Conservation (phyloP, 306 rosid species). For the Adenanthera pavonina region DNA sequence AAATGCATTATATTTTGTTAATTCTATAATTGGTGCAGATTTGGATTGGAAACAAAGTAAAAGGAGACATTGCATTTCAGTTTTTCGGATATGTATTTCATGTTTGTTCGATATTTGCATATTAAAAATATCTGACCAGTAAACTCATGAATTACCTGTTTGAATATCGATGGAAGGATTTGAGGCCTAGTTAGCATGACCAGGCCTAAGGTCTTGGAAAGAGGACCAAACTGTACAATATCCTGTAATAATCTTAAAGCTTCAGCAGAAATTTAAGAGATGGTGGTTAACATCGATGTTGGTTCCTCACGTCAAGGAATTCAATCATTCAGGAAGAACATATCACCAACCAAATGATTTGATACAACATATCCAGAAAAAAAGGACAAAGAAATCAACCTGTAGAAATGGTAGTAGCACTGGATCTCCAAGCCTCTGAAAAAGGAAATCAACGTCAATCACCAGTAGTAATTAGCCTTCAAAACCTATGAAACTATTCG, state of each 20-base stretch:
- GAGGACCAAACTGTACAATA: slow-evolving; percentile 93
- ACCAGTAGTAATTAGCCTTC: not conserved
- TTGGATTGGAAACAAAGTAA: not conserved
- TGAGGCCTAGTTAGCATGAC: slow-evolving; percentile 89
- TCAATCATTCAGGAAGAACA: slow-evolving; percentile 23
- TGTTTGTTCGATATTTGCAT: not conserved
- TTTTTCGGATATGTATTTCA: not conserved
- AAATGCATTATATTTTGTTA: too few relatives aligned
- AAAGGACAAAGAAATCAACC: slow-evolving; percentile 47
- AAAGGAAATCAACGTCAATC: not conserved
- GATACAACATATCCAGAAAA: slow-evolving; percentile 1
- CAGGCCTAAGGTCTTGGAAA: slow-evolving; percentile 86
- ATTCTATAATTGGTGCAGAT: too few relatives aligned
- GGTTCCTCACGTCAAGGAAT: slow-evolving; percentile 23
- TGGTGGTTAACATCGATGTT: slow-evolving; percentile 5
- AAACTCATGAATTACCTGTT: slow-evolving; percentile 67
- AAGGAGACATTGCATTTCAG: not conserved
- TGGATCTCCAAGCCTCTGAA: slow-evolving; percentile 93
- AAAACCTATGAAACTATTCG: not conserved
- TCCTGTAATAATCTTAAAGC: slow-evolving; percentile 58
- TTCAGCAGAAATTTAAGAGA: slow-evolving; percentile 19
- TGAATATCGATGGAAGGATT: slow-evolving; percentile 86
- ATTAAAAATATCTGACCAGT: not conserved
- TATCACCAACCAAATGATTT: slow-evolving; percentile 12
- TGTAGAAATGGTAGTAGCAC: slow-evolving; percentile 92